Evolutionary conservation across 768 basidiomycete genomes (phyloP), one percentile per base, ranked within the genome.

Genomic region (Mrakia gelida): DNA sequence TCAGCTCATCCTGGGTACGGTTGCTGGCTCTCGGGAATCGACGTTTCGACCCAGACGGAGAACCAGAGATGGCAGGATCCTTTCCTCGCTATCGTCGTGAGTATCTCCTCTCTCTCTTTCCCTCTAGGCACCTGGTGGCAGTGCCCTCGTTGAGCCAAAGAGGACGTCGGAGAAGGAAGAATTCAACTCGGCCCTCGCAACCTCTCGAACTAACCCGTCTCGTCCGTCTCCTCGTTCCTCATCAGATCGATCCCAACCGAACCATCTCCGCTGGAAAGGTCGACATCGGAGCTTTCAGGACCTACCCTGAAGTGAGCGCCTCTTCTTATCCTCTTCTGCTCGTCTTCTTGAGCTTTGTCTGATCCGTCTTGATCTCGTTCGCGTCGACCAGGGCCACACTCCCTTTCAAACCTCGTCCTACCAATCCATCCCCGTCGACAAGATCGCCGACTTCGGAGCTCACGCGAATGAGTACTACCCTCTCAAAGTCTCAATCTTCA

Each of bases 401-500:
- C 95, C 96, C 3, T 90, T 92, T 0, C 70, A 87, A 28, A 84
- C 90, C 2, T 92, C 92, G 34, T 92, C 95, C 84, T 98, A 98
- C 82, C 96, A 99, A 84, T 94, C 92, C 70, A 98, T 98, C 81
- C 97, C 97, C 0, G 88, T 97, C 56, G 90, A 88, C 86, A 99
- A 99, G 87, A 95, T 99, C 78, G 97, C 98, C 84, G 97, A 99
- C 84, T 99, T 99, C 82, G 97, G 97, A 84, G 97, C 98, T 6
- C 97, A 99, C 82, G 95, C 96, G 49, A 92, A 93, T 82, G 91
- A 93, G 79, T 99, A 99, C 84, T 99, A 99, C 84, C 92, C 89
- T 32, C 88, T 99, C 21, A 95, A 96, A 45, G 92, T 99, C 26
- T 91, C 95, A 83, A 91, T 98, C 73, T 99, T 97, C 89, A 98